Percentiles rank a stretch among this genome's conserved stretches.
Conservation (phyloP, 805 yeast genomes). For the Cyberlindnera maritima region DNA sequence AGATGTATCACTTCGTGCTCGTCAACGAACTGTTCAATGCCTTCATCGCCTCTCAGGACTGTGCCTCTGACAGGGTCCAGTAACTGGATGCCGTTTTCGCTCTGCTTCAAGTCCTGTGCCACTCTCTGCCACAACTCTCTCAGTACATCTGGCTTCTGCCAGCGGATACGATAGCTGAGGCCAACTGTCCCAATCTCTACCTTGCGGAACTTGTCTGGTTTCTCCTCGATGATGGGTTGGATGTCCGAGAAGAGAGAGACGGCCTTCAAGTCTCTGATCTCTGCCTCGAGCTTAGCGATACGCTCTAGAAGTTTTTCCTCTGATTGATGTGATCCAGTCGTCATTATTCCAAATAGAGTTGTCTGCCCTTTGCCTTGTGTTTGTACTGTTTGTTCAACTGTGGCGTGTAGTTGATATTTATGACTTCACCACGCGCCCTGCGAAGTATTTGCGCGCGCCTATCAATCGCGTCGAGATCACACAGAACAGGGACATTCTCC, state of each 20-base stretch:
- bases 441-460: not conserved
- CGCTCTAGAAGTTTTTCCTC: constrained; percentile 9
- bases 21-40: constrained; percentile 13
- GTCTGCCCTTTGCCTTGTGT: too few species aligned
- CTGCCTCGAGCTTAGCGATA: constrained; percentile 21
- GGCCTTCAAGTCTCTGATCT: constrained; percentile 21
- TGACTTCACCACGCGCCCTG: not conserved
- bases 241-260: constrained; percentile 27
- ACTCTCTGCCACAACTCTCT: constrained; percentile 20
- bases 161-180: constrained; percentile 17
- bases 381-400: not conserved
- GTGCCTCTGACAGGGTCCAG: constrained; percentile 21
- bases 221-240: constrained; percentile 24
- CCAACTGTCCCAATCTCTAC: constrained; percentile 21
- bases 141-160: constrained; percentile 17
- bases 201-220: constrained; percentile 16
- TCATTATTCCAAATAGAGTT: not conserved
- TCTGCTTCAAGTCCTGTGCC: constrained; percentile 22
- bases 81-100: constrained; percentile 17
- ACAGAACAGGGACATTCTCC: not conserved
- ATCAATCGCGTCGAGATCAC: not conserved
- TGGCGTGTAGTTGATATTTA: not conserved
- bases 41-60: constrained; percentile 17
- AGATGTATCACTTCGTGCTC: constrained; percentile 16
- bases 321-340: constrained; percentile 1